phyloP scores from a whole-genome alignment of 305 asterid genomes.

The Salvia sclarea region DNA sequence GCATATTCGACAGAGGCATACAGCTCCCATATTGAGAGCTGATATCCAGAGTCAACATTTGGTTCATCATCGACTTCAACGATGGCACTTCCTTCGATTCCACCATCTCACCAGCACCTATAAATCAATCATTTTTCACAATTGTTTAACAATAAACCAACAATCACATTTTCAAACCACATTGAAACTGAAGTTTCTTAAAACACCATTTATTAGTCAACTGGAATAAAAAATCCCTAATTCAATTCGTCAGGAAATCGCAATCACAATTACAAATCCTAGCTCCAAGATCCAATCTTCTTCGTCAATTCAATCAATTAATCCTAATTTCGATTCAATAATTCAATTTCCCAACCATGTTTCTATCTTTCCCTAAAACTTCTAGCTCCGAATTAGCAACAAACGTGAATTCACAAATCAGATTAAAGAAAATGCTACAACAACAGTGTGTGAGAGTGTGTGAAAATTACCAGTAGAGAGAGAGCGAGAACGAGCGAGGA shows the following conservation, averaged over 20 bases:
- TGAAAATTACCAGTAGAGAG: slow-evolving; percentile 34
- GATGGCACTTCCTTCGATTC: slow-evolving; percentile 39
- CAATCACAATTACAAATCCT: not conserved
- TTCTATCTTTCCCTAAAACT: not conserved
- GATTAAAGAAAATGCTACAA: not conserved
- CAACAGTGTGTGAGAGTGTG: not conserved
- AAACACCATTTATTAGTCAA: not conserved
- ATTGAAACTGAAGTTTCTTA: not conserved
- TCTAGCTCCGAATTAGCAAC: not conserved
- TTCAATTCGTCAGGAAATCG: not conserved
- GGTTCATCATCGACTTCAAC: slow-evolving; percentile 51
- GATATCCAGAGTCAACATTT: slow-evolving; percentile 57
- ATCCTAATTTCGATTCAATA: not conserved
- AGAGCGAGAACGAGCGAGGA: slow-evolving; percentile 32
- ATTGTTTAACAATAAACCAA: not conserved
- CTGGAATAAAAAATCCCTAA: not conserved
- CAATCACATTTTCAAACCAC: not conserved
- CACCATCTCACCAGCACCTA: slow-evolving; percentile 43
- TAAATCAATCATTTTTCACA: slow-evolving; percentile 18
- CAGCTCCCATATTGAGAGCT: slow-evolving; percentile 76
- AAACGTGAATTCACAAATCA: not conserved
- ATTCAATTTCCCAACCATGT: not conserved
- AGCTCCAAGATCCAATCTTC: slow-evolving; percentile 10
- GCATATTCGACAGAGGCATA: slow-evolving; percentile 82
- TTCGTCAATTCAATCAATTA: not conserved